Conservation (phyloP, 441 rosid species). For the Pelargonium citronellum region DNA sequence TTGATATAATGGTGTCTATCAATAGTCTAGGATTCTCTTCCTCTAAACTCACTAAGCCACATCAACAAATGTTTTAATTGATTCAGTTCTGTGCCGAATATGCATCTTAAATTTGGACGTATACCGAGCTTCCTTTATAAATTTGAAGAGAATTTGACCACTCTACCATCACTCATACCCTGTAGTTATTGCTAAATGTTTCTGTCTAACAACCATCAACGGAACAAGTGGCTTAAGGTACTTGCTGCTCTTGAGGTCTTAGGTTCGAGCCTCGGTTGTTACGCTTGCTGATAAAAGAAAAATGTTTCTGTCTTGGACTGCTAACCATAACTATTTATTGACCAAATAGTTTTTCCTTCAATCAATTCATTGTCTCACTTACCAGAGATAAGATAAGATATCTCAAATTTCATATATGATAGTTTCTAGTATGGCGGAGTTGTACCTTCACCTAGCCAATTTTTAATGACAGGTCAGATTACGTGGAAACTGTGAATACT, state of each 20-base stretch:
- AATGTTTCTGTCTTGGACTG: background rate
- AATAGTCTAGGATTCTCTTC: background rate
- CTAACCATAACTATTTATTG: background rate
- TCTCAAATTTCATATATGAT: background rate
- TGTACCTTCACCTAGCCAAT: slow-evolving; percentile 6
- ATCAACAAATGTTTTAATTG: no score
- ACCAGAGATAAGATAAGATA: background rate
- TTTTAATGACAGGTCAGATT: slow-evolving; percentile 57
- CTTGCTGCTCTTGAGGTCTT: no score
- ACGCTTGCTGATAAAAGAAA: no score
- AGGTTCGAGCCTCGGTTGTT: no score
- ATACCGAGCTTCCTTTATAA: no score
- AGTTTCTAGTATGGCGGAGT: background rate
- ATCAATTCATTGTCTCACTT: no score
- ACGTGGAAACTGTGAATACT: slow-evolving; percentile 56
- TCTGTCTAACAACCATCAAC: no score
- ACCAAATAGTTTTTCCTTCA: no score
- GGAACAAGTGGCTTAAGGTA: no score
- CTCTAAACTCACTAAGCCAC: no score
- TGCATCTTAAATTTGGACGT: no score
- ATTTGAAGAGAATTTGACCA: background rate
- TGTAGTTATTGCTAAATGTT: background rate
- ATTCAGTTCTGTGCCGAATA: no score
- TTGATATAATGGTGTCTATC: background rate
- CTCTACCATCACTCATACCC: background rate